Evolutionary conservation across 495 filamentous ascomycete species (phyloP), one percentile per base, ranked within the genome.

Genomic region (Astrothelium subdiscretum): DNA sequence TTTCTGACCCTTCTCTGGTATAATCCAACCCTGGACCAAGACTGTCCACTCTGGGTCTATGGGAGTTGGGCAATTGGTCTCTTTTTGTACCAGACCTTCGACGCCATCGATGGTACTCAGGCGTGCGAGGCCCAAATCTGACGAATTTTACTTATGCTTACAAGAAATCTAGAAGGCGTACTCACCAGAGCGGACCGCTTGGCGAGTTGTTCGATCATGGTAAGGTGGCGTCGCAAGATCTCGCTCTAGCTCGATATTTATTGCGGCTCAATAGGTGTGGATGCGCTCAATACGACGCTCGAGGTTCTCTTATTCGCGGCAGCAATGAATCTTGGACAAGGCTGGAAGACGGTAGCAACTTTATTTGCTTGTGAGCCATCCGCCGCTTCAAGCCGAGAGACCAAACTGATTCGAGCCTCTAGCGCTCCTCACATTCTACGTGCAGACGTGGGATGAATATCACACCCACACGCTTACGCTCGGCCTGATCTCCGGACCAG

Each of bases 371-470:
- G 88, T 89, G 78, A 62, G 85, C 71, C 2, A 51, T 20, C 58
- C 44, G 8, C 54, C 44, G 3, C 24, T 13, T 59, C n/a, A n/a
- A 54, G 66, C 40, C 29, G 71, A 75, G 65, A 77, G 35, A 52
- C 0, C 24, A n/a, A 29, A 24, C 48, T 54, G 11, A 54, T 3
- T 27, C 8, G 24, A 3, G 2, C 48, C 29, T 8, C 31, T 65
- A 89, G 86, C 87, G 0, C 83, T 87, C 35, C 78, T 92, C 69
- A 96, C 91, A 18, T 98, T 98, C 75, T 98, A 98, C 72, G 86
- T 98, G 26, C 94, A 97, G 72, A 98, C 94, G 32, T 98, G 94
- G 94, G 94, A 98, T 66, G 94, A 97, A 76, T 97, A 96, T 75
- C 95, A 97, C 76, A 98, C 94, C 40, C 89, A 96, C 71, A 91